Percentiles rank a stretch among this genome's conserved stretches.
Evolutionary conservation across 2,329 filamentous ascomycete genomes (phyloP).

Genomic region (Stenocarpella maydis): DNA sequence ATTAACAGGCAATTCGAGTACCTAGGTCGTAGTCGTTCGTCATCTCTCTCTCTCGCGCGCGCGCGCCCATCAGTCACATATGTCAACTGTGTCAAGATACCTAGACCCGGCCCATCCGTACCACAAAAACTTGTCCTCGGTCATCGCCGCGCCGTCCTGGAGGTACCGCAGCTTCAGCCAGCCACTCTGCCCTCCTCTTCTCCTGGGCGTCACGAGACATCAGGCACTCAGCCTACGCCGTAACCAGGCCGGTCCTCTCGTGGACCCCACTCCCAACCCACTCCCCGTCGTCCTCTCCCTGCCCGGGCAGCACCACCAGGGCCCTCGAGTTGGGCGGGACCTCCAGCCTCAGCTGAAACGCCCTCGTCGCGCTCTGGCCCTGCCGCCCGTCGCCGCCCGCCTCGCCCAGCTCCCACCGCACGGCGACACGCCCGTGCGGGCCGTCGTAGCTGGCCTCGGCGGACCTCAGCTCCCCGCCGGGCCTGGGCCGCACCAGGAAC

Average conservation of each 20-base stretch:
- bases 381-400: not conserved
- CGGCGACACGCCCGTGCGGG: slow-evolving; percentile 31
- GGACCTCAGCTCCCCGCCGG: slow-evolving; percentile 40
- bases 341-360: slow-evolving; percentile 26
- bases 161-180: not conserved
- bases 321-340: slow-evolving; percentile 32
- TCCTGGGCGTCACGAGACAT: slow-evolving; percentile 6
- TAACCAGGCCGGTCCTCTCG: slow-evolving; percentile 13
- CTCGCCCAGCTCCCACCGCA: slow-evolving; percentile 30
- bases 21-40: too few relatives aligned
- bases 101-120: slow-evolving; percentile 4
- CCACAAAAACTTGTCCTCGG: slow-evolving; percentile 15
- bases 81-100: not conserved
- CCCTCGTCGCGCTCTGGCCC: not conserved
- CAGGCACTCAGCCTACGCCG: not conserved
- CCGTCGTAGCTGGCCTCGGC: slow-evolving; percentile 32
- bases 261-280: slow-evolving; percentile 30
- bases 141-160: slow-evolving; percentile 10
- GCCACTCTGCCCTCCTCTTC: not conserved
- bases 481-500: slow-evolving; percentile 42
- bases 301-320: slow-evolving; percentile 30
- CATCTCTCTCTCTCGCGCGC: too few relatives aligned
- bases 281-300: slow-evolving; percentile 26
- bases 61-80: not conserved
- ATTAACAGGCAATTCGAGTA: not conserved